A percentile compares a stretch with the other conserved stretches of the same genome.
Conservation (phyloP, 306 rosid genomes). For the Hippophae tibetana region DNA sequence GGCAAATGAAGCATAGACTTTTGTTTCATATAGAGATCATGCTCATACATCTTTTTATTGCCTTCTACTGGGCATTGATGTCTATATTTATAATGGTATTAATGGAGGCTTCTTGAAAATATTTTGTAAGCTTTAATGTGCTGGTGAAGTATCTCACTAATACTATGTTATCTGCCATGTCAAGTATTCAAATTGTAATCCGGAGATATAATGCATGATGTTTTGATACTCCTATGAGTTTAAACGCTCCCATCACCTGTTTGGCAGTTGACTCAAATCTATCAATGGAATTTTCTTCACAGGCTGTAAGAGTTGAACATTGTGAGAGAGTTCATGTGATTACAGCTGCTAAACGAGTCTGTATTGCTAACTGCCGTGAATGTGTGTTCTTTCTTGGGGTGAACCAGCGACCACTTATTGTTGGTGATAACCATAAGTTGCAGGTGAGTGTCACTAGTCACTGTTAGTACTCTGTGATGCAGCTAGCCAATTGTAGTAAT, state of each 20-base stretch:
- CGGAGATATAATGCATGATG: not conserved
- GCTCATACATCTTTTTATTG: too few species aligned
- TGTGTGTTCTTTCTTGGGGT: constrained; percentile 88
- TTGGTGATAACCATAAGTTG: constrained; percentile 93
- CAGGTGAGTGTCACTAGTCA: constrained; percentile 48
- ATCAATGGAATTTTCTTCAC: constrained; percentile 25
- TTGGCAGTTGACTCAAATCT: constrained; percentile 6
- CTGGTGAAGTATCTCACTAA: not conserved
- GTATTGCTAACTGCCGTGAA: constrained; percentile 97
- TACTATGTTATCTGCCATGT: not conserved
- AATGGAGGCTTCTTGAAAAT: not conserved
- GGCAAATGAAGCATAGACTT: too few species aligned
- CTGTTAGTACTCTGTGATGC: constrained; percentile 16
- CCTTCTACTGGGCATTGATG: not conserved
- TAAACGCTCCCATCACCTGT: constrained; percentile 8
- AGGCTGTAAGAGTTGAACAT: constrained; percentile 96
- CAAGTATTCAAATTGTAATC: constrained; percentile 1
- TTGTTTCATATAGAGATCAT: too few species aligned
- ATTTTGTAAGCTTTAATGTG: not conserved
- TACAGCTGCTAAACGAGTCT: constrained; percentile 75
- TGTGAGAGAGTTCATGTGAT: constrained; percentile 98
- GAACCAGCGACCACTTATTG: constrained; percentile 79
- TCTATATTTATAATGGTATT: not conserved
- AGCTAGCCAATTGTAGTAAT: not conserved
- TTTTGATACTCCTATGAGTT: not conserved